phyloP scores from a whole-genome alignment of 306 rosid genomes.

The Pachyrhizus erosus region DNA sequence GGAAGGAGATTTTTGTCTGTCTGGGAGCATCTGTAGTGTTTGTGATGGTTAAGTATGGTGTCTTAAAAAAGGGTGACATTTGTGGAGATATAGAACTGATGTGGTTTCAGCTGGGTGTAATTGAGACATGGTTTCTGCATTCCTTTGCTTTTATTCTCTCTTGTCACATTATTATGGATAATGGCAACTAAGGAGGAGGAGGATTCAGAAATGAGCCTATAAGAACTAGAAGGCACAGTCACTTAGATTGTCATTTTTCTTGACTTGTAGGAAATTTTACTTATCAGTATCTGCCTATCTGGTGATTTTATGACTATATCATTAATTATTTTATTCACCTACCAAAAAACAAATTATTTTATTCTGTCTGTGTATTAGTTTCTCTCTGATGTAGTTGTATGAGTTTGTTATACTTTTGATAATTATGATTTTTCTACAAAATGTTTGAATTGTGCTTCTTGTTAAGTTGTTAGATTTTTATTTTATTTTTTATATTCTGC shows the following conservation, averaged over 20 bases:
- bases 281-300: background rate
- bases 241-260: background rate
- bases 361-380: background rate
- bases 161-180: background rate
- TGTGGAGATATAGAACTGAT: background rate
- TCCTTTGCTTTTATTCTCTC: background rate
- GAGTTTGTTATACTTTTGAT: background rate
- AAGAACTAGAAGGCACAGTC: background rate
- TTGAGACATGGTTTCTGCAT: background rate
- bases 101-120: background rate
- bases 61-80: background rate
- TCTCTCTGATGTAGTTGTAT: background rate
- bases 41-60: background rate
- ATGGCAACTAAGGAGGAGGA: background rate
- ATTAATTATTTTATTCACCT: background rate
- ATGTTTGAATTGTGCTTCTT: background rate
- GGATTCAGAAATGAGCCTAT: background rate
- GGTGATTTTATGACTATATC: background rate
- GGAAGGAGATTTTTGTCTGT: background rate
- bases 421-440: background rate
- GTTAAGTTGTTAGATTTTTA: background rate
- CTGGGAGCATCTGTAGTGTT: background rate
- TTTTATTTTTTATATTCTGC: background rate
- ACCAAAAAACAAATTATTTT: no score
- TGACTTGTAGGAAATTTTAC: background rate